Conservation (phyloP, 2,329 filamentous ascomycete genomes). For the Colletotrichum gigasporum region DNA sequence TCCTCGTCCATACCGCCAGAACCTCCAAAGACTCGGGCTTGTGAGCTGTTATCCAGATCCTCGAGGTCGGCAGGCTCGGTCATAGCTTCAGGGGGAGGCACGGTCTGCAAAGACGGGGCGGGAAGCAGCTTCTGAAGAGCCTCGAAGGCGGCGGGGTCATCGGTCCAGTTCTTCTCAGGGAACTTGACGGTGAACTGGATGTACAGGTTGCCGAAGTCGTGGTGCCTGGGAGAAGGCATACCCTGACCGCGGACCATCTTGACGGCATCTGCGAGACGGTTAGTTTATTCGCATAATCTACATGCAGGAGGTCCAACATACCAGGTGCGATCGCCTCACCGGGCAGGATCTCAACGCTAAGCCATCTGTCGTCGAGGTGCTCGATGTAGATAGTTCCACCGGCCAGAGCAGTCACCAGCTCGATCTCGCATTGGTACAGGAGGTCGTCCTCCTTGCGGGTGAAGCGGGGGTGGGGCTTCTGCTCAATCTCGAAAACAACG, state of each 20-base stretch:
- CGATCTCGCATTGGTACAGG: slow-evolving; percentile 94
- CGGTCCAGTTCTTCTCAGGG: slow-evolving; percentile 79
- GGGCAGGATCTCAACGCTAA: slow-evolving; percentile 90
- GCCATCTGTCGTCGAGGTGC: slow-evolving; percentile 96
- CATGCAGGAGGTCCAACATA: slow-evolving; percentile 58
- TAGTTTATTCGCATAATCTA: background rate
- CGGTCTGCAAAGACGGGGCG: slow-evolving; percentile 66
- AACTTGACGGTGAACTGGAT: slow-evolving; percentile 99
- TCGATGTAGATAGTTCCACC: slow-evolving; percentile 93
- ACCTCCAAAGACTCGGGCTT: slow-evolving; percentile 71
- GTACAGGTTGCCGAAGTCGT: slow-evolving; percentile 95
- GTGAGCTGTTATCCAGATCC: slow-evolving; percentile 78
- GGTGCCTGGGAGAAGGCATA: slow-evolving; percentile 96
- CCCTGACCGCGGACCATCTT: slow-evolving; percentile 97
- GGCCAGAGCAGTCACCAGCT: slow-evolving; percentile 92
- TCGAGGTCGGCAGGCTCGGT: slow-evolving; percentile 89
- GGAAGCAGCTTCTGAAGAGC: slow-evolving; percentile 88
- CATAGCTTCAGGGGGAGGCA: slow-evolving; percentile 86
- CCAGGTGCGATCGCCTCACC: slow-evolving; percentile 94
- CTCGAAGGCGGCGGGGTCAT: slow-evolving; percentile 76
- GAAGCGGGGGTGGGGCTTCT: slow-evolving; percentile 97
- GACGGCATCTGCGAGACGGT: slow-evolving; percentile 72
- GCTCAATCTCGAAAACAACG: slow-evolving; percentile 98
- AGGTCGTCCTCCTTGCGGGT: slow-evolving; percentile 96
- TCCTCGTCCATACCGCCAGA: slow-evolving; percentile 73